Evolutionary conservation across 139 green algal genomes (phyloP), one percentile per base, ranked within the genome.

Genomic region (Tetratostichococcus sp.): DNA sequence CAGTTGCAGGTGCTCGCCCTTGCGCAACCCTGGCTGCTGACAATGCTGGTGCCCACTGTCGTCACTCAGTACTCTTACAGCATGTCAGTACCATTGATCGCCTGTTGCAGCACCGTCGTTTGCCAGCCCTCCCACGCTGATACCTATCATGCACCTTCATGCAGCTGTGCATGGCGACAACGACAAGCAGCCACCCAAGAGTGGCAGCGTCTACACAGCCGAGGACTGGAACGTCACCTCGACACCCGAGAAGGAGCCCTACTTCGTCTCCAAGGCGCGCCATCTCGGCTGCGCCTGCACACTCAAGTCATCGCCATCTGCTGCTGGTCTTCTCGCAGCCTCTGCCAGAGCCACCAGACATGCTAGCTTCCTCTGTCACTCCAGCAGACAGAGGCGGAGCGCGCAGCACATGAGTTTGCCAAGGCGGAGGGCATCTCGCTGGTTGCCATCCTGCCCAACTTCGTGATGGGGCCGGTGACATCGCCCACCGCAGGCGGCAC

Each of bases 371-470:
- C 11, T 50, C 8, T 21, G 8, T 11, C 39, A 11, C 39, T 6
- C 11, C 39, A 6, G 17, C 72, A 82, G 77, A 50, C 43, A 1
- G 35, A 84, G 66, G 91, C 89, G 22, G 91, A 96, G 81, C 67
- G 67, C 19, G 79, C 76, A 23, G 91, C 91, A 0, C 94, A 86
- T 86, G 74, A 86, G 33, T 34, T 85, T 57, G 84, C 85, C 0
- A 70, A 82, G 34, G 39, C 83, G 70, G 35, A 85, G 8, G 84
- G 81, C 16, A 62, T 96, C 34, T 81, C 89, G 65, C 74, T 96
- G 50, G 83, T 90, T 2, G 91, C 85, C 58, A 91, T 95, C 23
- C 84, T 93, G 72, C 91, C 91, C 39, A 90, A 93, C 35, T 94
- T 96, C 74, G 79, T 91, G 31, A 83, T 96, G 77, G 91, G 90